Conservation (phyloP, 148 eudicot genomes). For the Suaeda aralocaspica region DNA sequence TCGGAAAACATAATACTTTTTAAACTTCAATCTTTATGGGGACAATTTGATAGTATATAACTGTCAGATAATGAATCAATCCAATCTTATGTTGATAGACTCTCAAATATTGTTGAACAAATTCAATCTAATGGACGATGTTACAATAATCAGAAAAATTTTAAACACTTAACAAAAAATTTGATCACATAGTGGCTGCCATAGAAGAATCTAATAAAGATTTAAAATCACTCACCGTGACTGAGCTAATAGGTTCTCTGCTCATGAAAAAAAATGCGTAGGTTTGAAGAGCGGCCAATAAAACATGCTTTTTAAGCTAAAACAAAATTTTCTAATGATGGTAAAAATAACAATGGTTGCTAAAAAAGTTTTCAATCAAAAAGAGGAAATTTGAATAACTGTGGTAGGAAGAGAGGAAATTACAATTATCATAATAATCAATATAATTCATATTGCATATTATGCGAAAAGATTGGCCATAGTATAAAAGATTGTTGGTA, state of each 20-base stretch:
- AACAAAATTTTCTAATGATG: background rate
- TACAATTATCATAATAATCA: background rate
- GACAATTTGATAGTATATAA: too few species aligned
- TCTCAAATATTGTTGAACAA: background rate
- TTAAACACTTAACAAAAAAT: background rate
- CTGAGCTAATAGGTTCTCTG: too few species aligned
- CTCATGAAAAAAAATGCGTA: too few species aligned
- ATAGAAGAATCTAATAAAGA: background rate
- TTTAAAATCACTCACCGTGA: background rate
- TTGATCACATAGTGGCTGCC: background rate
- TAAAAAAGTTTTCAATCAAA: background rate
- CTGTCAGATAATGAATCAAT: background rate
- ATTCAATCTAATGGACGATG: background rate
- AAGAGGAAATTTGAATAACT: background rate
- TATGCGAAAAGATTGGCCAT: too few species aligned
- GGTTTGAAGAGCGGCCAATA: too few species aligned
- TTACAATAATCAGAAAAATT: background rate
- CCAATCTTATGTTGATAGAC: background rate
- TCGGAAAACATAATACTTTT: background rate
- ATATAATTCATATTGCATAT: background rate
- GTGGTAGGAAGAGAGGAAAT: background rate
- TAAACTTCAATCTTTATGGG: too few species aligned
- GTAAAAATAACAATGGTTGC: background rate
- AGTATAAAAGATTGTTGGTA: too few species aligned
- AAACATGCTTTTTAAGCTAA: slow-evolving; percentile 2